Evolutionary conservation across 495 filamentous ascomycete genomes (phyloP), one percentile per base, ranked within the genome.

Genomic region (Chaetomium tenue): DNA sequence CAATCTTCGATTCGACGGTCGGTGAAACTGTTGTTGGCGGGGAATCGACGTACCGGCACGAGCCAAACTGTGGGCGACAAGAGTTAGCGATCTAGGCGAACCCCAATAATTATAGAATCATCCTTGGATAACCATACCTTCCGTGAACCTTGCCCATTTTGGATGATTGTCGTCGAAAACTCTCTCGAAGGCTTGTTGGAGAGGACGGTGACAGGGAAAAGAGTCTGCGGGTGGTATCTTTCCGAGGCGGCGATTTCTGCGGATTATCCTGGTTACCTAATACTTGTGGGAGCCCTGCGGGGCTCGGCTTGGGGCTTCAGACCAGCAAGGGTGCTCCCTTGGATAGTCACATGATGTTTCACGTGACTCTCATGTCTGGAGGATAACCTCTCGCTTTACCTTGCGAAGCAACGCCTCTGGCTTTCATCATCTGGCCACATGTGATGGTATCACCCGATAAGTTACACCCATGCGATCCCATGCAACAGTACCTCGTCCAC

Each of bases 61-160:
- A 56, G 72, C 72, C 71, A 75, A 73, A 75, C 72, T 75, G 58
- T 15, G 16, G 25, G 12, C 6, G n/a, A 8, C 18, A 28, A 28
- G 40, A 46, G 64, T 71, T 48, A 69, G 67, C 52, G 57, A 65
- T 55, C 33, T 26, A 25, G 22, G 46, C 22, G 9, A 58, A 59
- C 40, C 16, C 40, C 16, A 44, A 44, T 2, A 44, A 44, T 3
- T 39, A 8, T 23, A 61, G 37, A 26, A 22, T 37, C 20, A 52
- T 15, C 7, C 2, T n/a, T 20, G 3, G 12, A 13, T 13, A 22
- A 16, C 53, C 64, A 39, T 52, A 75, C 73, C 70, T 74, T 74
- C 73, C 73, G 72, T 75, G 73, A 73, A 75, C 73, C 70, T 75
- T 75, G 68, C 73, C 73, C 73, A 75, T 75, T 70, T 70, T 75